phyloP scores from a whole-genome alignment of 768 basidiomycete species.

The Termitomyces eurrhizus region DNA sequence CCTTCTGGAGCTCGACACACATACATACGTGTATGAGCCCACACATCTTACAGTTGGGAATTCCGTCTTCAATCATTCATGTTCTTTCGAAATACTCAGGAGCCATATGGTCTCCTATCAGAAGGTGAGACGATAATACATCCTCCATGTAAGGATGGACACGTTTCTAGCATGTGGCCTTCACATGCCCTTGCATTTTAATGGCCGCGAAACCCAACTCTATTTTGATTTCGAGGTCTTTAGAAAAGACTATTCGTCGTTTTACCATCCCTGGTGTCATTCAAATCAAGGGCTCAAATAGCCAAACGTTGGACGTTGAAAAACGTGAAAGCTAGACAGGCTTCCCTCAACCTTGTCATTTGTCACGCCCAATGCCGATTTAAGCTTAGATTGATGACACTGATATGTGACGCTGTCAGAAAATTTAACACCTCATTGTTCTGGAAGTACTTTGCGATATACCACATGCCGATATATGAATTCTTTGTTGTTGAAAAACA shows the following conservation, averaged over 20 bases:
- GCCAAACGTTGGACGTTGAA: background rate
- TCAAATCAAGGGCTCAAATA: background rate
- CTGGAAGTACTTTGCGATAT: background rate
- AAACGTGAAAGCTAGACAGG: background rate
- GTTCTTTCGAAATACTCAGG: background rate
- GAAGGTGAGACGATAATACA: background rate
- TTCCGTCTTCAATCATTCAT: background rate
- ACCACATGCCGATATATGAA: no score
- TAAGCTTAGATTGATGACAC: background rate
- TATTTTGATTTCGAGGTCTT: background rate
- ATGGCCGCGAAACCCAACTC: background rate
- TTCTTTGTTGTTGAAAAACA: background rate
- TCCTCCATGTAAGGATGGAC: background rate
- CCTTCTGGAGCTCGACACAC: background rate
- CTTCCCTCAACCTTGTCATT: background rate
- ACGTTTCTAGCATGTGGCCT: background rate
- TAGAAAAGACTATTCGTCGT: background rate
- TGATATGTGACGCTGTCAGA: background rate
- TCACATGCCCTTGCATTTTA: background rate
- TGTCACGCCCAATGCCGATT: background rate
- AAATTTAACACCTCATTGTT: background rate
- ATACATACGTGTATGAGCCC: no score
- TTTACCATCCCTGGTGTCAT: background rate
- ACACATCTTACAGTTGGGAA: background rate
- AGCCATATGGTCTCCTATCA: background rate